phyloP scores from a whole-genome alignment of 2,329 filamentous ascomycete species.

The Hirsutella thompsonii region DNA sequence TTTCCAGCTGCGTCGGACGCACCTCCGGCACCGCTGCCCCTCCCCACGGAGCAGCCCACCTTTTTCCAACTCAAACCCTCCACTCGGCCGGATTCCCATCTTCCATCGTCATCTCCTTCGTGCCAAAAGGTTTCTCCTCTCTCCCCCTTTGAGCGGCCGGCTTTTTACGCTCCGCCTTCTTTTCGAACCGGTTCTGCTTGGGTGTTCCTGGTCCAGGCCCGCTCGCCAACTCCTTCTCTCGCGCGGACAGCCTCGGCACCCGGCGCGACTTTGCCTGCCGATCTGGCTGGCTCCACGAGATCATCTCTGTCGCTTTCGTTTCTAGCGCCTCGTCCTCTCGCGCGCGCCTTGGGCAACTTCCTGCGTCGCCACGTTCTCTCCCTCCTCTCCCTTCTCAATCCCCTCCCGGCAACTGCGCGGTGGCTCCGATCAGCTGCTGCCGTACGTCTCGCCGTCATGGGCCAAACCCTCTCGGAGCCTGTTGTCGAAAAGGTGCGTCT shows the following conservation, averaged over 20 bases:
- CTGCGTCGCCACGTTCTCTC: not conserved
- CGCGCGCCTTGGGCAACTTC: not conserved
- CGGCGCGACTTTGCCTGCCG: not conserved
- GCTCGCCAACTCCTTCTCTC: no score
- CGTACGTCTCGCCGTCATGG: slow-evolving; percentile 47
- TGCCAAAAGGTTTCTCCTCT: not conserved
- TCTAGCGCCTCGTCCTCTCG: slow-evolving; percentile 2
- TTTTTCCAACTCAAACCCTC: not conserved
- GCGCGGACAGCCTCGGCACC: not conserved
- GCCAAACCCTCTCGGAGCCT: slow-evolving; percentile 97
- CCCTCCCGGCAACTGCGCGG: slow-evolving; percentile 9
- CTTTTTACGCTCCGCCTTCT: no score
- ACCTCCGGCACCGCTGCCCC: not conserved
- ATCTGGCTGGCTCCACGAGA: not conserved
- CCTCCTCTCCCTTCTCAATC: slow-evolving; percentile 3
- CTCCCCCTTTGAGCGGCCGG: no score
- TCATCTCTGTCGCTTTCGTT: not conserved
- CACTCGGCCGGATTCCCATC: not conserved
- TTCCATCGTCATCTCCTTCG: not conserved
- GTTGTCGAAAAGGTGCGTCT: slow-evolving; percentile 86
- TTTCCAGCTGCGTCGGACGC: no score
- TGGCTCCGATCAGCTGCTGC: slow-evolving; percentile 13
- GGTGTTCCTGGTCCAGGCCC: no score
- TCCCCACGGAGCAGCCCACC: not conserved
- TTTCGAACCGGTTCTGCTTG: no score